Base-by-base conservation (phyloP, 1,284 basidiomycete genomes). In the Sphaerobolus stellatus region DNA sequence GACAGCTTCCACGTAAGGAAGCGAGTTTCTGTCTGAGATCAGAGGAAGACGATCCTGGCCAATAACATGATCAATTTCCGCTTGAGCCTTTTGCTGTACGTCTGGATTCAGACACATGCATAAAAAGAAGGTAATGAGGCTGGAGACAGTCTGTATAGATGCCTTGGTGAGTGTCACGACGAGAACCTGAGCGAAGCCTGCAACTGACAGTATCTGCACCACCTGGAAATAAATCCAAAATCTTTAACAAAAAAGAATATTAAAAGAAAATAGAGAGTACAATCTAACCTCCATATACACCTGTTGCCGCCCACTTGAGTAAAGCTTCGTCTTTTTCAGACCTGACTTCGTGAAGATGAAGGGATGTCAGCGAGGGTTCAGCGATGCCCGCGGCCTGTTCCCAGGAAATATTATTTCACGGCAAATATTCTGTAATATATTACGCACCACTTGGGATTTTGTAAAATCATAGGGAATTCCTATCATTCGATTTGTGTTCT, bases 21-120 rank as follows among this genome's bases (percentile, higher is more conserved):
- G 43, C 3, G 30, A 29, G 4, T 56, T 43, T 2, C 60, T 20
- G 30, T 68, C 66, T 8, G 48, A 47, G 16, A 67, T 62, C 5
- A 33, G 52, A 2, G 66, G 65, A 14, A 66, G 47, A 14, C 60
- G 56, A 11, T 61, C 54, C 1, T 29, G 22, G 18, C 53, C 54
- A 7, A 64, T 60, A 1, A 66, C 56, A 2, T 11, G 9, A 38
- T 68, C 65, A 13, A 68, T 50, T 48, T 68, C 66, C 2, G 34
- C 45, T 40, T 66, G 65, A 4, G 61, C 46, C 29, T 57, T 57
- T 13, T 33, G 24, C 29, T 62, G 57, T 11, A 62, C 59, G 4
- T 55, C 45, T 1, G 66, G 66, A 36, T 60, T 57, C 1, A 55
- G 40, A 14, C 62, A 54, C 63, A 68, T 65, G n/a, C 62, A 60